phyloP scores from a whole-genome alignment of 352 stramenopile genomes.

The Globisporangium rhizosaccharum region DNA sequence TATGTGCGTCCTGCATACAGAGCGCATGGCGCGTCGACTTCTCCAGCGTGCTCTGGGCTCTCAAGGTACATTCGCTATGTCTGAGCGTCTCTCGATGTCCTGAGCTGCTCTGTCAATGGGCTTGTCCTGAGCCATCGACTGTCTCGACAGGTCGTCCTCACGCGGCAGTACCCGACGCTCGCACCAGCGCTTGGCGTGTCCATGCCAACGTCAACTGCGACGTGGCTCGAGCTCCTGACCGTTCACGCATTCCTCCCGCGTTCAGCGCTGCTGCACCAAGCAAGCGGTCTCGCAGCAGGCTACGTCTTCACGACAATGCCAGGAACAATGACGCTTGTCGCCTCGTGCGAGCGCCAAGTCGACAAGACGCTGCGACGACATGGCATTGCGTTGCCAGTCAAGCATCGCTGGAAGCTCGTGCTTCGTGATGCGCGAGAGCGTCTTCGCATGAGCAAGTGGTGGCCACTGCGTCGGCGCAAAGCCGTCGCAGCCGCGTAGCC shows the following conservation, averaged over 20 bases:
- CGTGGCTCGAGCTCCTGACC: conserved; percentile 53
- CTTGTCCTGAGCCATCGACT: neutral
- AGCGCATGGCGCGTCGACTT: conserved; percentile 16
- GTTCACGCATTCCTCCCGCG: conserved; percentile 41
- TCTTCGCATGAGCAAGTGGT: conserved; percentile 9
- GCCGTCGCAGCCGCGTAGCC: no score
- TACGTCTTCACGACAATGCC: conserved; percentile 10
- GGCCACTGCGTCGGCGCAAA: neutral
- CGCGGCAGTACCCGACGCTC: conserved; percentile 26
- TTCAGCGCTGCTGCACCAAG: conserved; percentile 42
- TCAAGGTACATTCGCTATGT: conserved; percentile 12
- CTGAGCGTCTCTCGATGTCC: neutral
- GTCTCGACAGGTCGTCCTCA: conserved; percentile 4
- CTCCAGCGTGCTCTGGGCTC: conserved; percentile 19
- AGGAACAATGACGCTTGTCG: conserved; percentile 6
- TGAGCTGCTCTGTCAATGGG: neutral
- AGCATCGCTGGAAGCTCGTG: conserved; percentile 13
- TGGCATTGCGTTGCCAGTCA: conserved; percentile 11
- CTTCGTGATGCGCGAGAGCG: conserved; percentile 4
- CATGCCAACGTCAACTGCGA: conserved; percentile 33
- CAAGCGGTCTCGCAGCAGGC: conserved; percentile 46
- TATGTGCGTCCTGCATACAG: neutral
- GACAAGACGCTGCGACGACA: conserved; percentile 8
- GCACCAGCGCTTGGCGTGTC: conserved; percentile 14
- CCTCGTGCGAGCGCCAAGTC: conserved; percentile 1